Evolutionary conservation across 1,284 basidiomycete genomes (phyloP).

Genomic region (Cryptococcus sp.): DNA sequence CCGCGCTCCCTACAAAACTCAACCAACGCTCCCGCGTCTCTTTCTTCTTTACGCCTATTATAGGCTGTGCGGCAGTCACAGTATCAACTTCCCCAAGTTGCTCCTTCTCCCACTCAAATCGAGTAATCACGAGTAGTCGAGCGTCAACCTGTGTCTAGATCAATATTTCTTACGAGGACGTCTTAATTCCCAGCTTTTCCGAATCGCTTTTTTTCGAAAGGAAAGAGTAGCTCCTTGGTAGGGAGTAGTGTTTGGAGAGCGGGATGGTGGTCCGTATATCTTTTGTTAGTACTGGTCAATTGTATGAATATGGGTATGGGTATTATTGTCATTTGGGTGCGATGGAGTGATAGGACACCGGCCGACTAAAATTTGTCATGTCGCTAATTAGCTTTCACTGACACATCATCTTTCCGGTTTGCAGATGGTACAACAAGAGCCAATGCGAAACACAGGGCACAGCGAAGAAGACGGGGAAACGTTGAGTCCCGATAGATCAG

Average conservation of each 20-base stretch:
- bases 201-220: constrained; percentile 2
- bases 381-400: too few relatives aligned
- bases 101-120: constrained; percentile 21
- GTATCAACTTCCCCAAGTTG: constrained; percentile 32
- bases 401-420: too few relatives aligned
- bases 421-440: too few relatives aligned
- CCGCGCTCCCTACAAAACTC: neutral
- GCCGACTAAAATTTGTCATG: too few relatives aligned
- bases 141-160: constrained; percentile 41
- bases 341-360: too few relatives aligned
- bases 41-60: constrained; percentile 5
- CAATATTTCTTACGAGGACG: neutral
- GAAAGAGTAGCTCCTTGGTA: constrained; percentile 32
- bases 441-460: too few relatives aligned
- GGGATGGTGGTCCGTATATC: constrained; percentile 40
- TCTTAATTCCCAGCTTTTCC: neutral
- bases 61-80: constrained; percentile 16
- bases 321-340: neutral
- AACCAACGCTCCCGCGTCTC: neutral
- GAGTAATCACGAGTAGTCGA: constrained; percentile 20
- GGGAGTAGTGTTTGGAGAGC: constrained; percentile 14
- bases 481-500: too few relatives aligned
- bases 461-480: too few relatives aligned
- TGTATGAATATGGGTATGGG: neutral
- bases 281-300: constrained; percentile 4